phyloP scores from a whole-genome alignment of 148 eudicot genomes.

The Rhododendron vialii region DNA sequence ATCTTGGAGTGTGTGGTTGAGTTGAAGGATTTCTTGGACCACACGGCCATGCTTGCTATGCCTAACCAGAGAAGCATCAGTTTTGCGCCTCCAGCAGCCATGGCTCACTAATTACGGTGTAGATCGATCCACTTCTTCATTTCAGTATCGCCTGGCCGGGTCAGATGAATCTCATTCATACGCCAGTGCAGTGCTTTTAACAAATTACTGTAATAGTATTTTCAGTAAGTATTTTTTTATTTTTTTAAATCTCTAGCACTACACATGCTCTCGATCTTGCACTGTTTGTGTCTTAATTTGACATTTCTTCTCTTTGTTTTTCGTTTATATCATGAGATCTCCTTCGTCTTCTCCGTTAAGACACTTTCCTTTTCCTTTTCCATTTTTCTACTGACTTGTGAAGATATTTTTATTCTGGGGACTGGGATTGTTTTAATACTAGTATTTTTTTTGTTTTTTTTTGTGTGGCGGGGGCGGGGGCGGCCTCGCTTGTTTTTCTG shows the following conservation, averaged over 20 bases:
- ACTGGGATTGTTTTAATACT: not conserved
- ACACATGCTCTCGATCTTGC: too few species aligned
- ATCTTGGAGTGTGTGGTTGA: conserved; percentile 60
- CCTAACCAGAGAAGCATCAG: conserved; percentile 71
- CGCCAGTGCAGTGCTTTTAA: too few species aligned
- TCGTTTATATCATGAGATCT: not conserved
- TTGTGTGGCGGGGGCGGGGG: not conserved
- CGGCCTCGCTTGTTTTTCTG: not conserved
- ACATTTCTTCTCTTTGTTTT: not conserved
- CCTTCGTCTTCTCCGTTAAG: not conserved
- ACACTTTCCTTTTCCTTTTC: not conserved
- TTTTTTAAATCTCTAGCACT: too few species aligned
- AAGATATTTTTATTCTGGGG: not conserved
- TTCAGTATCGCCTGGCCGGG: too few species aligned
- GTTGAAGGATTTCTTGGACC: conserved; percentile 83
- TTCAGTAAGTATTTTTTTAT: too few species aligned
- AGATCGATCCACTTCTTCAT: too few species aligned
- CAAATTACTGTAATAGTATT: too few species aligned
- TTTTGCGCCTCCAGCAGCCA: conserved; percentile 29
- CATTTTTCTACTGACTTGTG: not conserved
- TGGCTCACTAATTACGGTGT: conserved; percentile 31
- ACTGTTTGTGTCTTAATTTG: not conserved
- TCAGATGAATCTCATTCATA: too few species aligned
- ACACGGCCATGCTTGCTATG: conserved; percentile 92
- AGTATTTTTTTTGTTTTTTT: not conserved